Evolutionary conservation across 2,329 filamentous ascomycete genomes (phyloP).

Genomic region (Chrysoporthe cubensis): DNA sequence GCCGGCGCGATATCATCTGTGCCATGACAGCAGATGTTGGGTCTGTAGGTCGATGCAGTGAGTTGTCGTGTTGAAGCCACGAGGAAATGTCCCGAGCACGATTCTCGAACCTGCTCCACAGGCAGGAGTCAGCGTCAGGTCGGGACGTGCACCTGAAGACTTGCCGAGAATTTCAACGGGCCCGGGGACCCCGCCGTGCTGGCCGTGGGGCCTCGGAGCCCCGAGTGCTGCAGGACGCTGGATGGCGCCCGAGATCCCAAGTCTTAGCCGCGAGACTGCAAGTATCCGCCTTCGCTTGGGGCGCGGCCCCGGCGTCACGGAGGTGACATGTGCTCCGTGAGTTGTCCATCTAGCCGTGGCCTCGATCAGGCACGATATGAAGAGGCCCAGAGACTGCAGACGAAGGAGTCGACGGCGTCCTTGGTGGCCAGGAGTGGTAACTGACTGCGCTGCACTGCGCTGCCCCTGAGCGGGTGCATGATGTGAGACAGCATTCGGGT

Average conservation of each 20-base stretch:
- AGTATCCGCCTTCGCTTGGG: neutral
- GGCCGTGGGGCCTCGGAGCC: neutral
- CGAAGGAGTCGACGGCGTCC: too few relatives aligned
- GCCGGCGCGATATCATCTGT: neutral
- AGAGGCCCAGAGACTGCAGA: too few relatives aligned
- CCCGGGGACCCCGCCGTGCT: neutral
- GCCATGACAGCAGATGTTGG: neutral
- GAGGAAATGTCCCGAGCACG: neutral
- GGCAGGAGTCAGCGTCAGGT: neutral
- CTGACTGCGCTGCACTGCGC: too few relatives aligned
- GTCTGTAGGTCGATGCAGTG: neutral
- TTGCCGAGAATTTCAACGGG: constrained; percentile 2
- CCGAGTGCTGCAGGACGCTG: constrained; percentile 3
- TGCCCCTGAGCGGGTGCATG: too few relatives aligned
- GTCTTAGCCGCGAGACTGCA: neutral
- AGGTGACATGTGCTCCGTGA: too few relatives aligned
- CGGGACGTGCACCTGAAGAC: constrained; percentile 5
- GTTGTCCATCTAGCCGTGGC: too few relatives aligned
- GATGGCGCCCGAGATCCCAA: neutral
- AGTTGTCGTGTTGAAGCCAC: neutral
- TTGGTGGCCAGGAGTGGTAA: too few relatives aligned
- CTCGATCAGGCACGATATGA: too few relatives aligned
- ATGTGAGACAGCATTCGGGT: neutral
- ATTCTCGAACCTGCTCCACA: neutral
- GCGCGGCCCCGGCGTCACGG: neutral